Evolutionary conservation across 169 alveolate genomes (phyloP), one percentile per base, ranked within the genome.

Genomic region (Babesia bigemina): DNA sequence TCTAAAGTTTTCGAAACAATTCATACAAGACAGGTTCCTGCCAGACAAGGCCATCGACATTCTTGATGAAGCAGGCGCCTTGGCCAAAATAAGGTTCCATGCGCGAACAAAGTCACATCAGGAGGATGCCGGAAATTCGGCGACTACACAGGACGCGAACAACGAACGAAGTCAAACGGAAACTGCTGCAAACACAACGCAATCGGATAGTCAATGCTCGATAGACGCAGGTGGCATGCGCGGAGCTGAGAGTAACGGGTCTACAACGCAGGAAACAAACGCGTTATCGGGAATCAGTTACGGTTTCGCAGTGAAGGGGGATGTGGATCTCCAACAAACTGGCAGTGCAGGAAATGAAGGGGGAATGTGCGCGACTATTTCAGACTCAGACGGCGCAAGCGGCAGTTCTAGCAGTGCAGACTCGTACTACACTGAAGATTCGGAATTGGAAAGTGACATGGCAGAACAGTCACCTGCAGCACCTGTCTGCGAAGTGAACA

Each of bases 21-120:
- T 74, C 55, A 75, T 92, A n/a, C 85, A 91, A 0, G 93, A 91
- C 45, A 62, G 92, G 42, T 79, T 66, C 55, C 81, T 92, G 65
- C 96, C 96, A 6, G 96, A 93, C 62, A 93, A 90, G 74, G 95
- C 96, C 26, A 86, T 92, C 12, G 96, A 92, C 57, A 84, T 91
- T 19, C 76, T 92, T 81, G 96, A 93, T 73, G 96, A 93, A 49
- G 94, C 96, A 14, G 95, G 96, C 22, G 92, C 94, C 13, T 86
- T 85, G 50, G 94, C 91, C 33, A 90, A 93, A 73, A 92, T 93
- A 24, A 86, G 85, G 61, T 84, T 63, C 45, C 56, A 59, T 33
- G 72, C 59, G 16, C 49, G 39, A 16, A 2, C 39, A 14, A 28
- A 4, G n/a, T 36, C 49, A 19, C 47, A 9, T 21, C 44, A 10